A percentile compares a stretch with the other conserved stretches of the same genome.
Evolutionary conservation across 2,329 filamentous ascomycete genomes (phyloP).

Genomic region (Colletotrichum tabaci): DNA sequence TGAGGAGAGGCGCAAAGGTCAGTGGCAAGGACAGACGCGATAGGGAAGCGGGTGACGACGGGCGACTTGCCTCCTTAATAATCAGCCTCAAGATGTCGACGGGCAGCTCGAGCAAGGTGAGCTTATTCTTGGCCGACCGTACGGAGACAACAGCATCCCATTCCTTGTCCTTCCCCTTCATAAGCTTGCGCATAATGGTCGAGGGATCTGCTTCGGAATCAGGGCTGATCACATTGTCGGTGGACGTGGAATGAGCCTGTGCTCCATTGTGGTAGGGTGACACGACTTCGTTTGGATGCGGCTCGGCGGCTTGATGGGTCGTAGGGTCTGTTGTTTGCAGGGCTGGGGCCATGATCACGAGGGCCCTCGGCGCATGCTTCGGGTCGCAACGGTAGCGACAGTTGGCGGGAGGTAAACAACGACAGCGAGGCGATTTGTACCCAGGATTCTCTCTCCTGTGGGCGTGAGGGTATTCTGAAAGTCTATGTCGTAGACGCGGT

Average conservation of each 20-base stretch:
- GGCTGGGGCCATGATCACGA: conserved; percentile 41
- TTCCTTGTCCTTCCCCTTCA: conserved; percentile 76
- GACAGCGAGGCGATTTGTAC: background rate
- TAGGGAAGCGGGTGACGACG: conserved; percentile 20
- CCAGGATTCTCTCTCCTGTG: background rate
- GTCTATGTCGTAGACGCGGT: background rate
- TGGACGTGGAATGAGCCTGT: conserved; percentile 15
- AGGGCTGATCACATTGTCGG: conserved; percentile 11
- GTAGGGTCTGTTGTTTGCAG: conserved; percentile 36
- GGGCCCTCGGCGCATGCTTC: conserved; percentile 35
- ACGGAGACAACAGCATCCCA: conserved; percentile 71
- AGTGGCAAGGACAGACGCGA: conserved; percentile 23
- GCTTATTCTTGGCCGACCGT: conserved; percentile 45
- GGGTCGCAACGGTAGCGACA: conserved; percentile 5
- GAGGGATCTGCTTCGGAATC: conserved; percentile 42
- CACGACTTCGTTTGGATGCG: conserved; percentile 30
- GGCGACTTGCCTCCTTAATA: conserved; percentile 76
- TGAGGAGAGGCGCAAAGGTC: conserved; percentile 52
- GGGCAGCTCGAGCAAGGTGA: conserved; percentile 81
- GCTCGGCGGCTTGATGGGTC: conserved; percentile 35
- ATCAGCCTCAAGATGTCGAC: conserved; percentile 85
- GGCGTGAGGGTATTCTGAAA: background rate
- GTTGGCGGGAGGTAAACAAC: background rate
- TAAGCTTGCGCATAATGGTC: conserved; percentile 52
- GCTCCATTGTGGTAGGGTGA: conserved; percentile 23